A percentile compares a stretch with the other conserved stretches of the same genome.
These are phyloP conservation scores for Blumeriella jaapii DNA, from an alignment of 2,329 filamentous ascomycete genomes.

Conservation along the genomic window DNA sequence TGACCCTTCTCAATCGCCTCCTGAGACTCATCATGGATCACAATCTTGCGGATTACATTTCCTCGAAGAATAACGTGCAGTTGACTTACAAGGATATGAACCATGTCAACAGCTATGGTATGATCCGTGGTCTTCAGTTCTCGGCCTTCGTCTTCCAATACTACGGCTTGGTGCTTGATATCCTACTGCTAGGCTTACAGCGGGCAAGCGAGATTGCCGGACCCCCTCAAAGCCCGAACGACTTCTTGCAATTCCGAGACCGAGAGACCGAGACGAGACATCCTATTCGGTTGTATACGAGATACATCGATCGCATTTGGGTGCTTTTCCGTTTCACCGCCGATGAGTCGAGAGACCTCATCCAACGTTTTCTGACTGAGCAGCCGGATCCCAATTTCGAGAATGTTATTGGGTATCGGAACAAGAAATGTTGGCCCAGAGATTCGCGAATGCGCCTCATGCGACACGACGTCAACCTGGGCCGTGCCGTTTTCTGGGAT, in stretches of 20 bases:
- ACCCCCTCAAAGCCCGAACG: constrained; percentile 85
- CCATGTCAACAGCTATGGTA: constrained; percentile 95
- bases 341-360: constrained; percentile 89
- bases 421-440: constrained; percentile 98
- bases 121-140: constrained; percentile 96
- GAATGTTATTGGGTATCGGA: constrained; percentile 97
- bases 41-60: constrained; percentile 98
- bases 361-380: constrained; percentile 94
- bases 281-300: constrained; percentile 92
- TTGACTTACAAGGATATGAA: constrained; percentile 99
- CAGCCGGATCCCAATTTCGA: constrained; percentile 98
- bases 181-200: constrained; percentile 83
- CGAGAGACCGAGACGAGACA: constrained; percentile 84
- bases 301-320: constrained; percentile 98
- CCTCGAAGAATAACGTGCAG: constrained; percentile 98
- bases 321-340: constrained; percentile 90
- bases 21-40: constrained; percentile 97
- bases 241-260: constrained; percentile 95
- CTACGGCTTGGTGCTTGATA: constrained; percentile 90
- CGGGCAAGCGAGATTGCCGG: constrained; percentile 97
- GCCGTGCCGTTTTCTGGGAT: constrained; percentile 97
- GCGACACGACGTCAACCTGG: constrained; percentile 96
- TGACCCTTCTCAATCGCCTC: constrained; percentile 88
- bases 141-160: constrained; percentile 98
- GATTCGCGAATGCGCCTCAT: constrained; percentile 97